phyloP scores from a whole-genome alignment of 768 basidiomycete genomes.

The Pseudohyphozyma bogoriensis region DNA sequence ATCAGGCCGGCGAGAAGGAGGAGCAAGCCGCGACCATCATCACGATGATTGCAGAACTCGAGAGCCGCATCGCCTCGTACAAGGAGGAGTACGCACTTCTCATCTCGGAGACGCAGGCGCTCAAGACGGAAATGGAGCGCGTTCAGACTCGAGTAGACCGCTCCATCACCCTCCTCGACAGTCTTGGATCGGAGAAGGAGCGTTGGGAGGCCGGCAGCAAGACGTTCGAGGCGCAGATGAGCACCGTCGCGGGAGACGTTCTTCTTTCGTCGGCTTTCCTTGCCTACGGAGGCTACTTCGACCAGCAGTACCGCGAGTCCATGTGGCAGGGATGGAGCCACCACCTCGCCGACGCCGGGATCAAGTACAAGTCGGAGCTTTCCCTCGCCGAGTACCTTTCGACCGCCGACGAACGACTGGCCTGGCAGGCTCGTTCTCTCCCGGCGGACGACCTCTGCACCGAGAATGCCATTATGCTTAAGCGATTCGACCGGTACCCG shows the following conservation, averaged over 20 bases:
- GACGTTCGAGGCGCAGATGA: constrained; percentile 96
- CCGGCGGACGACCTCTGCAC: constrained; percentile 91
- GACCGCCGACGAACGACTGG: constrained; percentile 87
- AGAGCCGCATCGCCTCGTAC: constrained; percentile 81
- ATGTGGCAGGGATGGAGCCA: constrained; percentile 95
- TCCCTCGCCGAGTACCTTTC: constrained; percentile 92
- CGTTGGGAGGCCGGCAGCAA: constrained; percentile 92
- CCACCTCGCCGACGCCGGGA: constrained; percentile 76
- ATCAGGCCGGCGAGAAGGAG: constrained; percentile 88
- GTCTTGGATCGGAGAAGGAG: constrained; percentile 82
- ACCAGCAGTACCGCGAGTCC: constrained; percentile 91
- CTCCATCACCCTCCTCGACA: constrained; percentile 87
- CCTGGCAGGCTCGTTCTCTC: constrained; percentile 91
- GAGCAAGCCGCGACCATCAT: constrained; percentile 83
- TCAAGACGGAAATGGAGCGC: constrained; percentile 94
- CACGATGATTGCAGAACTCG: constrained; percentile 82
- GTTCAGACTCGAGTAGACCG: constrained; percentile 95
- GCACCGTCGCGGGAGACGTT: constrained; percentile 95
- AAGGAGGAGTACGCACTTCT: constrained; percentile 95
- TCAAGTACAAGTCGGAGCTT: constrained; percentile 85
- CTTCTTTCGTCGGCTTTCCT: constrained; percentile 90
- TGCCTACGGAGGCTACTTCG: constrained; percentile 96
- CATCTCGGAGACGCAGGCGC: constrained; percentile 92
- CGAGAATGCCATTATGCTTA: constrained; percentile 99
- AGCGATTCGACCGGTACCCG: constrained; percentile 93